Evolutionary conservation across 2,329 filamentous ascomycete genomes (phyloP), one percentile per base, ranked within the genome.

Genomic region (Orbilia javanica): DNA sequence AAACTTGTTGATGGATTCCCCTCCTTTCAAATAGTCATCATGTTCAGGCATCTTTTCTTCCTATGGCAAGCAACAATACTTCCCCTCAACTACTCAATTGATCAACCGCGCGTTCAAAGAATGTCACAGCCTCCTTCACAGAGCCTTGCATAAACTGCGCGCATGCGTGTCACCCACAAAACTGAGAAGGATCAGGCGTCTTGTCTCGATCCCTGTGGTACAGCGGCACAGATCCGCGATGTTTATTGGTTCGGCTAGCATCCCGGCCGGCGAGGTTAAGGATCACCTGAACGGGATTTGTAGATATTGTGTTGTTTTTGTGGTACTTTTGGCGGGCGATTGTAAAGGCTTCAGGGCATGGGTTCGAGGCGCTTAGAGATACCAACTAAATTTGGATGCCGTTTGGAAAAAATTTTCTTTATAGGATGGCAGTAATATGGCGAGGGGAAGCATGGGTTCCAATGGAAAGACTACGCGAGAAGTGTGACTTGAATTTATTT

Each of bases 201-300:
- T 18, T 31, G 15, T 36, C 25, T 57, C 29, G n/a, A 34, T 25
- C 15, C 5, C 29, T 11, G 66, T 71, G 29, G 60, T 42, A 62
- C 60, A 71, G 73, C 50, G 44, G 62, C 27, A 34, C 46, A 55
- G 57, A 77, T 18, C 11, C 42, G 42, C 34, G 7, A 42, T 44
- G 18, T 27, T 62, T 18, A 78, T 78, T 78, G 74, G 74, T 46
- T 78, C 74, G 74, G 29, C 67, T 72, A 78, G 42, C 7, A 50
- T 44, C 46, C 63, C 13, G 20, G 31, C 15, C 11, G 0, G 20
- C 2, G 1, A 15, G 11, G 11, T 44, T 27, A 48, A 25, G 5
- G 60, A 46, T 48, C 39, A n/a, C n/a, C 60, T 46, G 13, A 4
- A n/a, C n/a, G 13, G 18, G 7, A 60, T 60, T 36, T 62, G 18